These are phyloP conservation scores for Alternaria triticina DNA, from an alignment of 2,329 filamentous ascomycete species.

Conservation along the genomic window DNA sequence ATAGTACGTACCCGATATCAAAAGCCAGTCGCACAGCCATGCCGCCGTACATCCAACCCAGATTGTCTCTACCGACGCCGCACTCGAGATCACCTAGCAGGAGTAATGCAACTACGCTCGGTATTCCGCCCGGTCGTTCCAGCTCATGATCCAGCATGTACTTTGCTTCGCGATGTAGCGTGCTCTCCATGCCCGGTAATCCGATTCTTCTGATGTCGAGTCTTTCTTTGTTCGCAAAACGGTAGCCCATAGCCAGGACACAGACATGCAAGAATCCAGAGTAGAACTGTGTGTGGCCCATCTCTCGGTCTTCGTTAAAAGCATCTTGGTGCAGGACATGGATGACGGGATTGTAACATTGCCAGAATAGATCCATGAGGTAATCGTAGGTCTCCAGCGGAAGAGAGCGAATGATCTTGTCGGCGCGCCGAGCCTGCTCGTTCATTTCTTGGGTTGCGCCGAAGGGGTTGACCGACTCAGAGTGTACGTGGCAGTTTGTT, in stretches of 20 bases:
- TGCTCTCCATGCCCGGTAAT: slow-evolving; percentile 58
- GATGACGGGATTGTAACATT: slow-evolving; percentile 58
- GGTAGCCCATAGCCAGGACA: slow-evolving; percentile 60
- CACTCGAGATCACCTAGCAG: slow-evolving; percentile 62
- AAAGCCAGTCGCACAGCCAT: slow-evolving; percentile 40
- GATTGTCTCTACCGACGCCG: slow-evolving; percentile 60
- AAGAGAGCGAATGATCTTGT: slow-evolving; percentile 57
- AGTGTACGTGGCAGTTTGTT: slow-evolving; percentile 61
- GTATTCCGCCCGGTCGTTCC: slow-evolving; percentile 60
- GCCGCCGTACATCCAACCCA: slow-evolving; percentile 63
- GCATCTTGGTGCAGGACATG: slow-evolving; percentile 58
- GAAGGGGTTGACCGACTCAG: slow-evolving; percentile 44
- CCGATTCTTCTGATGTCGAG: slow-evolving; percentile 58
- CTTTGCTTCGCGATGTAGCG: slow-evolving; percentile 61
- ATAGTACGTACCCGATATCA: slow-evolving; percentile 31
- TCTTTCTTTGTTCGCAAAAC: slow-evolving; percentile 58
- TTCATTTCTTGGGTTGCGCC: slow-evolving; percentile 51
- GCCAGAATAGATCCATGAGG: slow-evolving; percentile 60
- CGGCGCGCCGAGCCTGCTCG: slow-evolving; percentile 56
- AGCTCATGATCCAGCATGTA: slow-evolving; percentile 62
- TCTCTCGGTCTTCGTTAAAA: slow-evolving; percentile 57
- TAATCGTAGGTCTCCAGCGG: slow-evolving; percentile 59
- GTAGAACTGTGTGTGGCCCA: slow-evolving; percentile 58
- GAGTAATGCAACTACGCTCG: slow-evolving; percentile 60
- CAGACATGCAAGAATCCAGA: slow-evolving; percentile 61